phyloP scores from a whole-genome alignment of 2,329 filamentous ascomycete species.

The Xylariales sp. region DNA sequence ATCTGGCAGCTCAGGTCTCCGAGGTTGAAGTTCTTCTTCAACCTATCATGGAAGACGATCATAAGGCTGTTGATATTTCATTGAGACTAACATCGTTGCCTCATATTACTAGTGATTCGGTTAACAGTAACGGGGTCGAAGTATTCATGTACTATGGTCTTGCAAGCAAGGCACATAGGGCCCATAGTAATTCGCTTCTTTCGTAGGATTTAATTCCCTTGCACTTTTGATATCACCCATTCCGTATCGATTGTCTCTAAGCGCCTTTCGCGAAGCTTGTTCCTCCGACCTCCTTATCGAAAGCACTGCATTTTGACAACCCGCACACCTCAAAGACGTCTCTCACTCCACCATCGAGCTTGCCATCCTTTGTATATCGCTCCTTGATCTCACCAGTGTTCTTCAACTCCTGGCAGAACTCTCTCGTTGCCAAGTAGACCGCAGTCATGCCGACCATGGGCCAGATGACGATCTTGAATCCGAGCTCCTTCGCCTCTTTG shows the following conservation, averaged over 20 bases:
- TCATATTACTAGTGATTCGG: no score
- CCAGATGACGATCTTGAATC: conserved; percentile 29
- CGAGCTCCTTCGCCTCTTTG: conserved; percentile 22
- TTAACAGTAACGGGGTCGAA: no score
- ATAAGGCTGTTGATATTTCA: not conserved
- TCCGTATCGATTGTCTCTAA: conserved; percentile 1
- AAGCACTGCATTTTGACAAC: conserved; percentile 21
- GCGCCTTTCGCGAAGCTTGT: conserved; percentile 23
- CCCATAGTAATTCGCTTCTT: no score
- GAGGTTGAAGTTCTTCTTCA: not conserved
- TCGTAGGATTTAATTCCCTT: no score
- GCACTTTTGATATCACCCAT: no score
- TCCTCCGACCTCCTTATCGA: conserved; percentile 25
- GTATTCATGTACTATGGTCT: no score
- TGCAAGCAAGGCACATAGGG: no score
- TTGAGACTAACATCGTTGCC: conserved; percentile 3
- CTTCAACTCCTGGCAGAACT: conserved; percentile 27
- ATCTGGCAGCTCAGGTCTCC: not conserved
- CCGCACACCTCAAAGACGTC: conserved; percentile 27
- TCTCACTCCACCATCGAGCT: conserved; percentile 21
- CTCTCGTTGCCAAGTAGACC: conserved; percentile 25
- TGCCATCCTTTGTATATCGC: conserved; percentile 18
- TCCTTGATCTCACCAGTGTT: conserved; percentile 26
- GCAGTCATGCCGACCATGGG: conserved; percentile 26
- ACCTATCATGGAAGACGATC: not conserved